Base-by-base conservation (phyloP, 2,329 filamentous ascomycete genomes). In the Monilinia polystroma region DNA sequence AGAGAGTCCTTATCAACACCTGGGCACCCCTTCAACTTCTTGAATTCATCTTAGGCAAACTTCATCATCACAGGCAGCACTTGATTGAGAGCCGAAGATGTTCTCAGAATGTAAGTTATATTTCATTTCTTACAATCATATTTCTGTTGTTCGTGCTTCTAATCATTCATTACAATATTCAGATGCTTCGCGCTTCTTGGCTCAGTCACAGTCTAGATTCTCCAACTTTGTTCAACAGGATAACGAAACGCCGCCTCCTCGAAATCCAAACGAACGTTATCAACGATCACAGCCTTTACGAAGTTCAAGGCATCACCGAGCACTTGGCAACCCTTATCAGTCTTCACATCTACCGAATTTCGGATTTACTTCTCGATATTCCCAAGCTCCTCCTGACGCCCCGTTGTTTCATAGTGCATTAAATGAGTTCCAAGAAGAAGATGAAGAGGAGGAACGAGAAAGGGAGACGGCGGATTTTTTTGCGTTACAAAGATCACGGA, bases 131-230 rank as follows among this genome's bases (percentile, higher is more conserved):
- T 26, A 23, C 18, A 23, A 4, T 12, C 20, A n/a, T 38, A 2
- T 12, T 35, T 58, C 35, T 26, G 29, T 35, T 14, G 45, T 58
- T 29, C 35, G 49, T 53, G 45, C 23, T 57, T 67, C 67, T 66
- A 69, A 70, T 59, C 49, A 62, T 58, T 59, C 52, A 62, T 58
- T 64, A 59, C 26, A 20, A 23, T 35, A 65, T 64, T 29, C 49
- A 64, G 95, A 98, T 89, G 95, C 95, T 75, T 98, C 94, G 72
- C 90, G 90, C 73, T 99, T 99, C 78, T 87, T 99, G 74, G 92
- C 93, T 69, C 95, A 98, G 85, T 97, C 93, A 72, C 93, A 97
- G 82, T 96, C 93, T 69, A 90, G 92, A 70, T 83, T 98, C 75
- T 92, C 90, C 72, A 87, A 82, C 77, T 87, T 93, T 64, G 85